Evolutionary conservation across 306 rosid genomes (phyloP).

Genomic region (Aeschynomene evenia): DNA sequence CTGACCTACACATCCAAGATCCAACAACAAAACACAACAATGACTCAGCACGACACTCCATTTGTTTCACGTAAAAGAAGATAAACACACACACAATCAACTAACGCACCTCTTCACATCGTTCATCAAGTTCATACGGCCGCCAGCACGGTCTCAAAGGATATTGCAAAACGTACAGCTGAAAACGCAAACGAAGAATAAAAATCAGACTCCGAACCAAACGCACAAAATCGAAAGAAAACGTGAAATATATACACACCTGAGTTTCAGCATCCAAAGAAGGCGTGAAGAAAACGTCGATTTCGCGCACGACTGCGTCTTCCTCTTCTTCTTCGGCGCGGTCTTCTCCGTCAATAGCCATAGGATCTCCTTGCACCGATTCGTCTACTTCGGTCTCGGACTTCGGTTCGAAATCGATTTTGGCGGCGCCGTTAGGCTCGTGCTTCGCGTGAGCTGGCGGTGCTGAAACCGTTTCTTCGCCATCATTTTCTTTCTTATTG

Average conservation of each 20-base stretch:
- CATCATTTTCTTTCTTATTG: constrained; percentile 36
- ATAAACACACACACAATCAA: neutral
- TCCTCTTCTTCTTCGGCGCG: constrained; percentile 59
- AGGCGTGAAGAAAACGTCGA: constrained; percentile 72
- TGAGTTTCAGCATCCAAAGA: constrained; percentile 46
- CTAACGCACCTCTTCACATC: constrained; percentile 66
- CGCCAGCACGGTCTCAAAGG: constrained; percentile 88
- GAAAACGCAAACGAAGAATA: neutral
- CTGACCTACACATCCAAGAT: constrained; percentile 54
- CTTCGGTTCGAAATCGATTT: constrained; percentile 44
- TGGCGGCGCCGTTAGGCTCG: constrained; percentile 1
- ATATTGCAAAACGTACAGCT: constrained; percentile 82
- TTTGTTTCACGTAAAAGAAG: neutral
- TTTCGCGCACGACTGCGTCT: constrained; percentile 76
- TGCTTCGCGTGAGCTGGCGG: neutral
- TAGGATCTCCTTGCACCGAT: constrained; percentile 41
- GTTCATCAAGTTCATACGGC: constrained; percentile 75
- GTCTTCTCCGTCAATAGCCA: constrained; percentile 46
- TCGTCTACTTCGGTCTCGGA: constrained; percentile 37
- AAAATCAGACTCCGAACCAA: neutral
- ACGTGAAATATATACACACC: constrained; percentile 36
- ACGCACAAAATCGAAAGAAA: neutral
- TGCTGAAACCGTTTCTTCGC: neutral
- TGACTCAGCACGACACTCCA: neutral
- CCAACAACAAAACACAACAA: neutral